Evolutionary conservation across 1,284 basidiomycete species (phyloP), one percentile per base, ranked within the genome.

Genomic region (Schizopora paradoxa): DNA sequence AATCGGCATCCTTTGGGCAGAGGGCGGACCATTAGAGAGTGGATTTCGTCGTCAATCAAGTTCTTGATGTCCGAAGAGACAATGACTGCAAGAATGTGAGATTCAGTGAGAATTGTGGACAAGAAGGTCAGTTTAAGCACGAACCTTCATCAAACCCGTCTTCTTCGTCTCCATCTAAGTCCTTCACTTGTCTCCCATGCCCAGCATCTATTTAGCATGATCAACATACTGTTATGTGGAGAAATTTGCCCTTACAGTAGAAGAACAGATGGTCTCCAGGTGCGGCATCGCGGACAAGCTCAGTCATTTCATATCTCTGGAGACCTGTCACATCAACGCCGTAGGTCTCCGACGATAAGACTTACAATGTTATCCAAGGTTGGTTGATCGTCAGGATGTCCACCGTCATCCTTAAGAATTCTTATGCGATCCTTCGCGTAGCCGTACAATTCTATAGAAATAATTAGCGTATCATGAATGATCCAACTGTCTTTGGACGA

Each of bases 111-210:
- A 14, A 22, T 16, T 13, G 14, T 5, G 4, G 11, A 5, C 4
- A 18, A 26, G 8, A 28, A n/a, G 2, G 42, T 7, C 10, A 19
- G 6, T 29, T 25, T 41, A 27, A 14, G 8, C 3, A 16, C 25
- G 18, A 14, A 52, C 52, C 51, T 49, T 54, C 53, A 31, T 54
- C 53, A 22, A 41, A 23, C n/a, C 51, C 53, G 31, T 54, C 53
- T 8, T 34, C 41, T 41, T 54, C 53, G 26, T 54, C 53, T 2
- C 48, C 53, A 33, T 52, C 51, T 31, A 21, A 13, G 41, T 54
- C 53, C 14, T 29, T n/a, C 27, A 52, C 45, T 37, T 54, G 53
- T 2, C 41, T 31, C 4, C 53, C 53, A 27, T 54, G 53, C 5
- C 53, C 53, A 19, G 53, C 44, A 35, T 50, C 53, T 52, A 22